These are phyloP conservation scores for Eucalyptus victrix DNA, from an alignment of 345 rosid species.

Conservation along the genomic window DNA sequence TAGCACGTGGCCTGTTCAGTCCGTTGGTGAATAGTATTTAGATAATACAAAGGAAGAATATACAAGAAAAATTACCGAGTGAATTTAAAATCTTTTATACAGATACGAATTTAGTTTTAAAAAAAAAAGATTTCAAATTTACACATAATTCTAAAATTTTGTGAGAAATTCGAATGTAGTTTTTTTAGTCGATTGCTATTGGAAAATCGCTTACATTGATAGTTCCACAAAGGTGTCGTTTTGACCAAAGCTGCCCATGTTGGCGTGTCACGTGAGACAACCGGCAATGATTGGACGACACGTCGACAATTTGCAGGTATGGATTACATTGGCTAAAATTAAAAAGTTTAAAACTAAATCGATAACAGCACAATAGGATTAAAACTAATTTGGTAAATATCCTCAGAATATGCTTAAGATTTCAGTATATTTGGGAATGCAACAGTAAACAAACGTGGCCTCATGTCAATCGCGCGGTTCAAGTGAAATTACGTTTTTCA, in stretches of 20 bases:
- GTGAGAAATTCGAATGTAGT: not conserved
- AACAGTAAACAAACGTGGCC: not conserved
- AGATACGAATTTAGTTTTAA: not conserved
- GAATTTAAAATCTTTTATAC: not conserved
- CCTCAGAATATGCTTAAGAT: not conserved
- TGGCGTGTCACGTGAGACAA: fast-evolving
- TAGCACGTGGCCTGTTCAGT: not conserved
- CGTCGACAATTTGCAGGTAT: fast-evolving
- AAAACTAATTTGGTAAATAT: not conserved
- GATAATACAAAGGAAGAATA: not conserved
- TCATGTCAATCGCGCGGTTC: not conserved
- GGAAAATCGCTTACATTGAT: fast-evolving
- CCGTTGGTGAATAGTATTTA: not conserved
- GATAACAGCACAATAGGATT: fast-evolving
- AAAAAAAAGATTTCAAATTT: too few relatives aligned
- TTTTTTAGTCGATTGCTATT: fast-evolving
- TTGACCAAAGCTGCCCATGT: not conserved
- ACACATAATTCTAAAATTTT: too few relatives aligned
- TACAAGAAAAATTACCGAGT: too few relatives aligned
- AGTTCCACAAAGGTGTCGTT: not conserved
- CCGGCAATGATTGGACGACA: fast-evolving
- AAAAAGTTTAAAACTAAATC: not conserved
- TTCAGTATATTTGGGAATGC: not conserved
- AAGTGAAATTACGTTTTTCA: not conserved
- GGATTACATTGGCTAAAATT: not conserved